phyloP scores from a whole-genome alignment of 1,284 basidiomycete species.

The Phlebopus sp. region DNA sequence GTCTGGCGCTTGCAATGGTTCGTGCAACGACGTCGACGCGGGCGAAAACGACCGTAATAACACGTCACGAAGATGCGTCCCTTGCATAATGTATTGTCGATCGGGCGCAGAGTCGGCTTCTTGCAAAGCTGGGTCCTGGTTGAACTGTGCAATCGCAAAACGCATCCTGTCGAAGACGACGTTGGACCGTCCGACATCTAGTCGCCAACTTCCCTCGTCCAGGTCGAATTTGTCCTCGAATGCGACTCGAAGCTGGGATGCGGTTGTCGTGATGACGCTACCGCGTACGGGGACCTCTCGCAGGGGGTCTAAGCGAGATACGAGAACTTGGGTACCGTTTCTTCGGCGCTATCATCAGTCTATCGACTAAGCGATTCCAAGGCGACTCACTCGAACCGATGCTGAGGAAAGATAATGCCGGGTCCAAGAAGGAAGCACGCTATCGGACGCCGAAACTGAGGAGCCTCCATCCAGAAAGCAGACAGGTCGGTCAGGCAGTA shows the following conservation, averaged over 20 bases:
- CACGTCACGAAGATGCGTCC: conserved; percentile 68
- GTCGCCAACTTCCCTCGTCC: conserved; percentile 55
- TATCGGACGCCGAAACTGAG: conserved; percentile 57
- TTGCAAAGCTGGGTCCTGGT: conserved; percentile 51
- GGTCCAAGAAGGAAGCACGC: conserved; percentile 61
- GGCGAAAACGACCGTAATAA: conserved; percentile 54
- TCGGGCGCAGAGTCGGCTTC: conserved; percentile 36
- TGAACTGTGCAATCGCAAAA: conserved; percentile 59
- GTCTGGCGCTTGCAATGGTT: conserved; percentile 32
- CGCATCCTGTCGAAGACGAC: conserved; percentile 71
- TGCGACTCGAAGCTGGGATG: conserved; percentile 52
- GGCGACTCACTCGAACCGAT: conserved; percentile 58
- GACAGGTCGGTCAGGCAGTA: conserved; percentile 64
- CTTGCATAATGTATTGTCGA: conserved; percentile 54
- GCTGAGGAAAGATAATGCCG: conserved; percentile 53
- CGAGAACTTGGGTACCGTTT: conserved; percentile 61
- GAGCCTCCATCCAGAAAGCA: conserved; percentile 64
- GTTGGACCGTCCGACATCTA: conserved; percentile 72
- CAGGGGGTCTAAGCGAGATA: conserved; percentile 63
- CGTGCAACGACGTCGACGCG: conserved; percentile 25
- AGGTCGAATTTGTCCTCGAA: conserved; percentile 55
- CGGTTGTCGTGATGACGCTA: conserved; percentile 48
- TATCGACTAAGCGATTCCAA: background rate
- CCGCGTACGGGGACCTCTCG: conserved; percentile 52
- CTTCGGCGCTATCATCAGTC: conserved; percentile 33